Evolutionary conservation across 371 early-diverging fungal species (phyloP).

Genomic region (Aphelidium insulamus): DNA sequence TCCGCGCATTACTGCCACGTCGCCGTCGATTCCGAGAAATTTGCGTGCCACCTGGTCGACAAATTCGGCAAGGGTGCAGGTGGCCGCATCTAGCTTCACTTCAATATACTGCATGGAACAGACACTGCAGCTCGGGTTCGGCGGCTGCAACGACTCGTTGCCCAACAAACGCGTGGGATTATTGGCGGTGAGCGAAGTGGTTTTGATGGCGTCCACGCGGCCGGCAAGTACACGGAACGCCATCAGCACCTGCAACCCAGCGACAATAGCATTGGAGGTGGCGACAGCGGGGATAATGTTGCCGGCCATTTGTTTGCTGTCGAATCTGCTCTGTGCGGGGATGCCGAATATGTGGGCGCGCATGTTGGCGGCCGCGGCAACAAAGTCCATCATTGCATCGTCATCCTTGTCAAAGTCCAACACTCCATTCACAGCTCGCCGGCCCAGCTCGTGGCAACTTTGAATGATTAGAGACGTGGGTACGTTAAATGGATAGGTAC

Average conservation of each 20-base stretch:
- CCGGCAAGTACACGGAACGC: slow-evolving; percentile 46
- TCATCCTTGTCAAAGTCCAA: slow-evolving; percentile 98
- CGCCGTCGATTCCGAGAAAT: slow-evolving; percentile 2
- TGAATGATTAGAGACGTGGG: too few relatives aligned
- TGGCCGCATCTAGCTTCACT: slow-evolving; percentile 11
- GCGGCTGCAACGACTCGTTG: slow-evolving; percentile 12
- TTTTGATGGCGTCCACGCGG: slow-evolving; percentile 9
- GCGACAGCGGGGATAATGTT: slow-evolving; percentile 99
- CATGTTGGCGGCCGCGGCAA: slow-evolving; percentile 72
- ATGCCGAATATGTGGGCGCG: slow-evolving; percentile 64
- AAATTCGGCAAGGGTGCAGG: slow-evolving; percentile 8
- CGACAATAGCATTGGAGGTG: slow-evolving; percentile 96
- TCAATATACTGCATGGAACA: slow-evolving; percentile 16
- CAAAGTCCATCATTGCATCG: slow-evolving; percentile 64
- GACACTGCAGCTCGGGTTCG: slow-evolving; percentile 22
- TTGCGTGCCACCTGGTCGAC: slow-evolving; percentile 11
- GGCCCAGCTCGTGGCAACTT: slow-evolving; percentile 7
- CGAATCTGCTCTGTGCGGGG: slow-evolving; percentile 49
- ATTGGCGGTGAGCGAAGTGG: slow-evolving; percentile 9
- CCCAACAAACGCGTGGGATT: slow-evolving; percentile 11
- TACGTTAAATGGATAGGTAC: too few relatives aligned
- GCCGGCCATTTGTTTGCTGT: slow-evolving; percentile 91
- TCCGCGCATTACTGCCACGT: slow-evolving; percentile 21
- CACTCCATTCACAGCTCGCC: too few relatives aligned
- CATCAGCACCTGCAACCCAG: slow-evolving; percentile 79